Evolutionary conservation across 106 monocot genomes (phyloP).

Genomic region (Chionographis japonica): DNA sequence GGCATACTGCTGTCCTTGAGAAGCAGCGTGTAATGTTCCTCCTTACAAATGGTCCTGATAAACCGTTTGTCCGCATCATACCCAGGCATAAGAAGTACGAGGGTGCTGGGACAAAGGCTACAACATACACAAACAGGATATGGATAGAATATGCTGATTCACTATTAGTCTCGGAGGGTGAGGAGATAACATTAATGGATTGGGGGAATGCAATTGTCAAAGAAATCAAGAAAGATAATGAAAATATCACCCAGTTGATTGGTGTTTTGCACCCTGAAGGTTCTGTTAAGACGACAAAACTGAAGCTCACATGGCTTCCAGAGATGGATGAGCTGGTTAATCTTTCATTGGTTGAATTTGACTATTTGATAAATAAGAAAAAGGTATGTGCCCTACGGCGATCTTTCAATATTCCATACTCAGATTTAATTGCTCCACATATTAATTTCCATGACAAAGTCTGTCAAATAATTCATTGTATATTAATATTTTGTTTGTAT

Average conservation of each 20-base stretch:
- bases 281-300: constrained; percentile 86
- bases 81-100: constrained; percentile 94
- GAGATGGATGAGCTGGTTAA: constrained; percentile 74
- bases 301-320: constrained; percentile 95
- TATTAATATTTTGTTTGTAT: too few relatives aligned
- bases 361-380: constrained; percentile 90
- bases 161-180: constrained; percentile 39
- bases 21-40: constrained; percentile 51
- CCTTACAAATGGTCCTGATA: constrained; percentile 81
- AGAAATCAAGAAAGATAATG: constrained; percentile 70
- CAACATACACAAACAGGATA: constrained; percentile 74
- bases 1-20: constrained; percentile 81
- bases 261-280: constrained; percentile 82
- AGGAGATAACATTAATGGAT: constrained; percentile 95
- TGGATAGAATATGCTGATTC: constrained; percentile 89
- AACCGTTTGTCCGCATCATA: constrained; percentile 68
- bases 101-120: constrained; percentile 87
- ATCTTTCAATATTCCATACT: too few relatives aligned
- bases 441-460: too few relatives aligned
- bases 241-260: constrained; percentile 39
- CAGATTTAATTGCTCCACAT: too few relatives aligned
- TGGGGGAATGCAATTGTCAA: constrained; percentile 97
- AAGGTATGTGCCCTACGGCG: constrained; percentile 44
- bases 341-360: constrained; percentile 82
- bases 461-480: too few relatives aligned